Conservation (phyloP, 768 basidiomycete genomes). For the Hygrocybe punicea region DNA sequence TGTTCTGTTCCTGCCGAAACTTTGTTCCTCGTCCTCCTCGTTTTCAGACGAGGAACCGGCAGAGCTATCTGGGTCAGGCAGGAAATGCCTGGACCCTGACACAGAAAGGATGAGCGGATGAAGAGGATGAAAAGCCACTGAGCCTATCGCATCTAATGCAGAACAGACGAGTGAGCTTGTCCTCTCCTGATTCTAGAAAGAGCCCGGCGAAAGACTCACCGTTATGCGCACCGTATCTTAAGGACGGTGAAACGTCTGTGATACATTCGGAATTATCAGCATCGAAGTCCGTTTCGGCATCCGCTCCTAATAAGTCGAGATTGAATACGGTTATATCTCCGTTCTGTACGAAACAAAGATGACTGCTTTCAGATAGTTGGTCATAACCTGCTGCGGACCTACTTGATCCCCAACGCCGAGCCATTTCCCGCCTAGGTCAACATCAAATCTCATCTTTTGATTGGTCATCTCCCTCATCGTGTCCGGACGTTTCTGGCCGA, state of each 20-base stretch:
- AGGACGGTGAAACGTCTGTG: constrained; percentile 23
- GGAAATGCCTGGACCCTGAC: constrained; percentile 78
- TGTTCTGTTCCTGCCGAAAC: neutral
- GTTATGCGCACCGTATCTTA: constrained; percentile 51
- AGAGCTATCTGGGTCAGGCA: constrained; percentile 20
- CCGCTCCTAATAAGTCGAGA: constrained; percentile 29
- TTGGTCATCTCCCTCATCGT: constrained; percentile 47
- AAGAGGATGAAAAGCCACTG: constrained; percentile 69
- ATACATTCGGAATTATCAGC: constrained; percentile 5
- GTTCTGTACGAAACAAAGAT: constrained; percentile 39
- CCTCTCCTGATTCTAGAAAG: too few species aligned
- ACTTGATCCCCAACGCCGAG: constrained; percentile 70
- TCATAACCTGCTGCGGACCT: constrained; percentile 20
- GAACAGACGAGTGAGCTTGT: neutral
- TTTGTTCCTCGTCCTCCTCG: neutral
- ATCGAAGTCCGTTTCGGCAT: constrained; percentile 5
- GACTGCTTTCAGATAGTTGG: neutral
- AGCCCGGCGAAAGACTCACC: constrained; percentile 43
- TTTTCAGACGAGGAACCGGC: constrained; percentile 22
- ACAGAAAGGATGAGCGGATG: constrained; percentile 56
- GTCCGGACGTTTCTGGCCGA: neutral
- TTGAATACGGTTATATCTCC: constrained; percentile 63
- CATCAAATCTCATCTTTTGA: constrained; percentile 74
- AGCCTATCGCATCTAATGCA: constrained; percentile 66
- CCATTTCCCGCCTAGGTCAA: constrained; percentile 65